phyloP scores from a whole-genome alignment of 2,329 filamentous ascomycete genomes.

The Xylariaceae sp. region DNA sequence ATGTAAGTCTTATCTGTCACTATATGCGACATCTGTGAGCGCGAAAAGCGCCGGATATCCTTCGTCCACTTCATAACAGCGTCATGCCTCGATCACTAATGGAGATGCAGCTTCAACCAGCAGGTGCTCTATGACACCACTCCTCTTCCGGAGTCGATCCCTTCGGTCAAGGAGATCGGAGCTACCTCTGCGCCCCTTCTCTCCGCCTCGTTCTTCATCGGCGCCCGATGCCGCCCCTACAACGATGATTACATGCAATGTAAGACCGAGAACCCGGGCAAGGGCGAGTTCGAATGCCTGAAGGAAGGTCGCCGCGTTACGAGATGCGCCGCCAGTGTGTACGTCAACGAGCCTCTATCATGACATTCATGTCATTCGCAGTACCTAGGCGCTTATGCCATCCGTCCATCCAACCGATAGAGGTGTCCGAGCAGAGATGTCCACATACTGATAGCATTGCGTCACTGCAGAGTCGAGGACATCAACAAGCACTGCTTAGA shows the following conservation, averaged over 20 bases:
- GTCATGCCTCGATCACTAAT: conserved; percentile 1
- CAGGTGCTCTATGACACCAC: conserved; percentile 91
- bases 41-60: conserved; percentile 17
- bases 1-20: conserved; percentile 39
- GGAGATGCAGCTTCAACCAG: conserved; percentile 75
- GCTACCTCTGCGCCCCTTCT: conserved; percentile 87
- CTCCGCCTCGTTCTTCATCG: conserved; percentile 94
- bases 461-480: conserved; percentile 67
- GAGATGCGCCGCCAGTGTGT: conserved; percentile 94
- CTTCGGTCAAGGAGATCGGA: conserved; percentile 88
- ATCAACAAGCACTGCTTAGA: conserved; percentile 91
- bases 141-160: conserved; percentile 85
- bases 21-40: not conserved
- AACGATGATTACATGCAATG: conserved; percentile 99
- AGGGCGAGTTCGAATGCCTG: conserved; percentile 89
- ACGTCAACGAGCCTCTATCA: conserved; percentile 41
- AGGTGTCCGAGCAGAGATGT: not conserved
- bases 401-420: not conserved
- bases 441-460: conserved; percentile 3
- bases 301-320: conserved; percentile 96
- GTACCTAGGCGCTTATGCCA: not conserved
- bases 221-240: conserved; percentile 86
- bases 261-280: conserved; percentile 89
- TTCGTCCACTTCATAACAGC: not conserved
- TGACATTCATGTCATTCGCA: not conserved